Evolutionary conservation across 73 alveolate genomes (phyloP), one percentile per base, ranked within the genome.

Genomic region (Paramecium octaurelia): DNA sequence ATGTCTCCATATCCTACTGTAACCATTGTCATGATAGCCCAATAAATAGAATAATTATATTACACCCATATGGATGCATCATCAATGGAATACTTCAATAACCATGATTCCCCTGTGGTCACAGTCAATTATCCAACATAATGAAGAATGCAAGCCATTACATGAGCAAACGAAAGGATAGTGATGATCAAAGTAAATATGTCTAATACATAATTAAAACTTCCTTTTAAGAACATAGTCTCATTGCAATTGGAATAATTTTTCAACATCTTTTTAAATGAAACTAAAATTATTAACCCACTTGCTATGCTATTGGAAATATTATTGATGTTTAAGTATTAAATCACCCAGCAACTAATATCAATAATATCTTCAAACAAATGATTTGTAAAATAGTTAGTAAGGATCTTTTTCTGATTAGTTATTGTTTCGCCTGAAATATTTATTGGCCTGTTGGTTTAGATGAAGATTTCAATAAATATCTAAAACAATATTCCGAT

Each of bases 1-100:
- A 80, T 80, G 12, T 80, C 91, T 21, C 91, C 91, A 80, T 80
- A 80, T 12, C 91, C 91, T 8, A 80, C 91, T 80, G 91, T 80
- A 6, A 48, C 91, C 91, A 80, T 80, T 43, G 91, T 80, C 29
- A 64, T 80, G 4, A 42, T 48, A 16, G 91, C 91, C 91, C 91
- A 80, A 80, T 80, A 80, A 7, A 80, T 40, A 2, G 91, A 80
- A 80, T 40, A 80, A 48, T 34, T 44, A 80, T 80, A 80, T 80
- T 46, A 38, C 4, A 64, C 46, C 50, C 50, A 64, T 4, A 31
- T 34, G 4, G 84, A 14, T 14, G 84, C 42, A 23, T 64, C 84
- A 24, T 64, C 27, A 23, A 64, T 64, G 10, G 31, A 59, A 10
- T 44, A 48, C 2, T 80, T 80, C 23, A 48, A 20, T 23, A 80